Conservation (phyloP, 192 early-diverging fungal genomes). For the Spizellomyces sp. region DNA sequence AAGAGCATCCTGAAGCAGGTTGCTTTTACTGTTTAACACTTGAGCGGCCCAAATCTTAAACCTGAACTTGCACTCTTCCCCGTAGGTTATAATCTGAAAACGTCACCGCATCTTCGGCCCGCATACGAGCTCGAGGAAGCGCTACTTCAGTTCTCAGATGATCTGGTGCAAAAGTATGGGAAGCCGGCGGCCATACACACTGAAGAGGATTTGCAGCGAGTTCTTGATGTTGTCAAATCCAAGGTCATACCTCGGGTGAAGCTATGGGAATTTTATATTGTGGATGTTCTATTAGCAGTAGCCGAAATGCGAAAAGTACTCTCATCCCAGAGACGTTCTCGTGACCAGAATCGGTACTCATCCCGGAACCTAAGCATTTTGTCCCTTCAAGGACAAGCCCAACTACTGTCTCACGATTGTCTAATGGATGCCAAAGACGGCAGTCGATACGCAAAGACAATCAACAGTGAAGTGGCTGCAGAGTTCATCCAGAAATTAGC, state of each 20-base stretch:
- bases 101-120: conserved; percentile 88
- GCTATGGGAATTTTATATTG: conserved; percentile 89
- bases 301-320: conserved; percentile 23
- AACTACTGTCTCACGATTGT: conserved; percentile 29
- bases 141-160: conserved; percentile 57
- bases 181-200: conserved; percentile 50
- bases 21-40: background rate
- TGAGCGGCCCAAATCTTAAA: too few relatives aligned
- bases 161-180: conserved; percentile 12
- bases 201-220: conserved; percentile 64
- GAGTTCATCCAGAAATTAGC: conserved; percentile 50
- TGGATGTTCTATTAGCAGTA: conserved; percentile 45
- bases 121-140: conserved; percentile 95
- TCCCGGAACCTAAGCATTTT: background rate
- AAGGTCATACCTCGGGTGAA: conserved; percentile 44
- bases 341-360: conserved; percentile 8
- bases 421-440: conserved; percentile 44
- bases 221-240: conserved; percentile 57
- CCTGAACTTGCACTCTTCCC: background rate
- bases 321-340: background rate
- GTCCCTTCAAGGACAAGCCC: conserved; percentile 33
- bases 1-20: conserved; percentile 95
- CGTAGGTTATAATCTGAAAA: conserved; percentile 91
- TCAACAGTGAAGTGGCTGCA: conserved; percentile 50
- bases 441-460: conserved; percentile 55